Conservation (phyloP, 1,284 basidiomycete genomes). For the Fomitiporia mediterranea region DNA sequence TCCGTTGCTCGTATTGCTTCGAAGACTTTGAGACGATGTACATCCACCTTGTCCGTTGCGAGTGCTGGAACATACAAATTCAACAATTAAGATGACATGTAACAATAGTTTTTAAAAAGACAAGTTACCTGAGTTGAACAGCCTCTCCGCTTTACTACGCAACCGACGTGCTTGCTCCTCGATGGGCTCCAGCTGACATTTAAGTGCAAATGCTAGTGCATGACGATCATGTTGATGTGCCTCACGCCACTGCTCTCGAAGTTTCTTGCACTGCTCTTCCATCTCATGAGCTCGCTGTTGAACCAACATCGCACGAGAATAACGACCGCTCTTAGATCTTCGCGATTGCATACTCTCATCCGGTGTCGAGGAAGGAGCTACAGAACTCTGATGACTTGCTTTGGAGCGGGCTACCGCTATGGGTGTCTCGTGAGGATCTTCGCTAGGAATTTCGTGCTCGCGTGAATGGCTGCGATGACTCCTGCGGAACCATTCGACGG, state of each 20-base stretch:
- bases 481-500: background rate
- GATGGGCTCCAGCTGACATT: constrained; percentile 7
- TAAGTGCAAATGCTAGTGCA: constrained; percentile 9
- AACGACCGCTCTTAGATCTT: background rate
- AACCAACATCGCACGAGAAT: background rate
- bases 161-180: constrained; percentile 2
- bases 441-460: too few relatives aligned
- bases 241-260: background rate
- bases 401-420: background rate
- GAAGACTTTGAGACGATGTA: constrained; percentile 69
- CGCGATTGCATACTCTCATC: constrained; percentile 6
- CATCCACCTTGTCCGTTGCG: constrained; percentile 59
- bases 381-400: background rate
- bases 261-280: background rate
- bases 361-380: background rate
- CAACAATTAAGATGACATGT: background rate
- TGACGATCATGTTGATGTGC: constrained; percentile 1
- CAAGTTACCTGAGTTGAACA: constrained; percentile 6
- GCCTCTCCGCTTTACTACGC: constrained; percentile 16
- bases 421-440: constrained; percentile 1
- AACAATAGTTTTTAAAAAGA: background rate
- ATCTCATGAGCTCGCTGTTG: constrained; percentile 11
- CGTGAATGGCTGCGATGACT: background rate
- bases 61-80: constrained; percentile 40
- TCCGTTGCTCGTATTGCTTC: constrained; percentile 67